Evolutionary conservation across 805 yeast genomes (phyloP), one percentile per base, ranked within the genome.

Genomic region (Sporopachydermia quercuum): DNA sequence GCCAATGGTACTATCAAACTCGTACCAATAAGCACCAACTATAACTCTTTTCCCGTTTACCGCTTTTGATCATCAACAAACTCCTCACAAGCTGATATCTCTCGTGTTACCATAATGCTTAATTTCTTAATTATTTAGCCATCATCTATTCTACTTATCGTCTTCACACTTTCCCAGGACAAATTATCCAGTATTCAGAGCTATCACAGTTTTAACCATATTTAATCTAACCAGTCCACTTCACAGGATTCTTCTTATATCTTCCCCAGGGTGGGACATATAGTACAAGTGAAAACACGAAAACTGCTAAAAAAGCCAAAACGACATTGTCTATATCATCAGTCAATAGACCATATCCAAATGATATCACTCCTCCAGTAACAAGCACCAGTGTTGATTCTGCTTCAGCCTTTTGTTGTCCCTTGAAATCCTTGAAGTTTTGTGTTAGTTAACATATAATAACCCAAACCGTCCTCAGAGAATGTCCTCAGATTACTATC

Each of bases 231-330:
- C 38, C 38, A n/a, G n/a, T 11, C 38, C 38, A 36, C 8, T 14
- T n/a, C 14, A 15, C 18, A 16, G 38, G 38, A 18, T 36, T 8
- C 34, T 36, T 36, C 11, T 36, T 36, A 14, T 36, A 36, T 18
- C 18, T 36, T 6, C 27, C 27, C 38, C 38, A 36, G 17, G 38
- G 38, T 16, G 38, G 38, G 14, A 36, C 38, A 36, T 5, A 14
- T 16, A 36, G 18, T 11, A 36, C 38, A 8, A 36, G 8, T 11
- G 18, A 11, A n/a, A 36, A 36, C 5, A 16, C 5, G n/a, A 15
- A 6, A 17, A 15, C n/a, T 5, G n/a, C 6, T 36, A 17, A 5
- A 36, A 36, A 36, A 11, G 13, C 38, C 18, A 15, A 6, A 5
- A 36, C 38, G 18, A 18, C n/a, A 19, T 36, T 36, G n/a, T 14